Conservation (phyloP, 2,329 filamentous ascomycete species). For the Penicillium occitanis region DNA sequence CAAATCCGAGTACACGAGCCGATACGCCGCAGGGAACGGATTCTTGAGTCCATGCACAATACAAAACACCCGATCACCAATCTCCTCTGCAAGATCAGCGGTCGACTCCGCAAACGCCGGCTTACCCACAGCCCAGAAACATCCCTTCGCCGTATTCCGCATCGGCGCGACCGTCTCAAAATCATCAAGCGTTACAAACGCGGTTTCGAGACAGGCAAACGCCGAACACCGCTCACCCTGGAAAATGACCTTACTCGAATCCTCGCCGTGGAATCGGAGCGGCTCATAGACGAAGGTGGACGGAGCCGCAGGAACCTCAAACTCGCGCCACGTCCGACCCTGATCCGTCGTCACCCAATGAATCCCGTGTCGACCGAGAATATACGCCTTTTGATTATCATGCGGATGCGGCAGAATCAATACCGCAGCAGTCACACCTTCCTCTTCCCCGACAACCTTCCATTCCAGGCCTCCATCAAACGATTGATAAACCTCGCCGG, state of each 20-base stretch:
- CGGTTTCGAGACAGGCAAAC: conserved; percentile 62
- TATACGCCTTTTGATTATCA: conserved; percentile 75
- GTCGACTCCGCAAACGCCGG: conserved; percentile 58
- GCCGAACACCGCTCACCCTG: conserved; percentile 69
- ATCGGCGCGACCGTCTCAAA: conserved; percentile 70
- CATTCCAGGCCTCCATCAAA: conserved; percentile 77
- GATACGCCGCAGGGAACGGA: conserved; percentile 69
- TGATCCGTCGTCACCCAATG: conserved; percentile 85
- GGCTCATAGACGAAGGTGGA: conserved; percentile 53
- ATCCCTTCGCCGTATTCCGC: conserved; percentile 68
- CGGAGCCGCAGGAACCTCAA: conserved; percentile 62
- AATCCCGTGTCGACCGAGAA: conserved; percentile 63
- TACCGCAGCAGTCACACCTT: conserved; percentile 49
- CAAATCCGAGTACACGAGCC: conserved; percentile 76
- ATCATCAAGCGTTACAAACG: conserved; percentile 78
- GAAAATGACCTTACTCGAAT: conserved; percentile 83
- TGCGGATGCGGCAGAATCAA: conserved; percentile 74
- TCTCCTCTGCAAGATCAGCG: conserved; percentile 59
- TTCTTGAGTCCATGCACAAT: conserved; percentile 73
- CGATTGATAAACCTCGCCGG: conserved; percentile 71
- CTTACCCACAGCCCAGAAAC: conserved; percentile 82
- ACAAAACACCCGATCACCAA: conserved; percentile 74
- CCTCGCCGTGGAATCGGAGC: conserved; percentile 77
- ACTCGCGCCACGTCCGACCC: conserved; percentile 77
- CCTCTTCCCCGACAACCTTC: conserved; percentile 58